phyloP scores from a whole-genome alignment of 1,284 basidiomycete species.

The Vanrija pseudolonga region DNA sequence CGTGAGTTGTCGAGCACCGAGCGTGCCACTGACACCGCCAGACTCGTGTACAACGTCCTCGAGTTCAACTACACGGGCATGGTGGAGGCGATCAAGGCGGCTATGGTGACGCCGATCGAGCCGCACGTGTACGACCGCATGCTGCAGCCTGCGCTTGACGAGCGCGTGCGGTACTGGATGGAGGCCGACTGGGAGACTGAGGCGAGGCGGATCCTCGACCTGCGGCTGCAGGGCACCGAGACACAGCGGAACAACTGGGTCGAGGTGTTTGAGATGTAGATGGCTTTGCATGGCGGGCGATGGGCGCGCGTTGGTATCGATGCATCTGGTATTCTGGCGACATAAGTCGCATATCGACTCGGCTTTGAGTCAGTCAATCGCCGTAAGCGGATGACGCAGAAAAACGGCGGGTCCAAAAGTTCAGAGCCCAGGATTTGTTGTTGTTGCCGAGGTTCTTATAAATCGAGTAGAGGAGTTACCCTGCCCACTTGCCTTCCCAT shows the following conservation, averaged over 20 bases:
- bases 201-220: conserved; percentile 9
- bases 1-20: conserved; percentile 2
- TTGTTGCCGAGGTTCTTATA: too few species aligned
- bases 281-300: too few species aligned
- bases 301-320: too few species aligned
- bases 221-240: conserved; percentile 3
- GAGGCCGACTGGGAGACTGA: conserved; percentile 19
- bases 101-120: conserved; percentile 16
- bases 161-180: conserved; percentile 16
- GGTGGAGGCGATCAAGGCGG: conserved; percentile 17
- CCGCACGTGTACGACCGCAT: conserved; percentile 13
- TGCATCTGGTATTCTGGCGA: too few species aligned
- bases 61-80: conserved; percentile 22
- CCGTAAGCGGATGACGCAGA: too few species aligned
- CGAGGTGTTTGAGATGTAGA: conserved; percentile 11
- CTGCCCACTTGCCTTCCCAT: too few species aligned
- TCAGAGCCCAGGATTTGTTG: too few species aligned
- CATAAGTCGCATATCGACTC: too few species aligned
- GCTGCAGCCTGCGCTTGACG: conserved; percentile 12
- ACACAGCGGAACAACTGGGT: neutral
- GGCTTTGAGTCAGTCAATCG: too few species aligned
- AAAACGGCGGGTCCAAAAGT: too few species aligned
- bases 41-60: conserved; percentile 25
- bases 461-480: too few species aligned
- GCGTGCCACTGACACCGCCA: neutral